phyloP scores from a whole-genome alignment of 257 asterid species.

The Striga asiatica region DNA sequence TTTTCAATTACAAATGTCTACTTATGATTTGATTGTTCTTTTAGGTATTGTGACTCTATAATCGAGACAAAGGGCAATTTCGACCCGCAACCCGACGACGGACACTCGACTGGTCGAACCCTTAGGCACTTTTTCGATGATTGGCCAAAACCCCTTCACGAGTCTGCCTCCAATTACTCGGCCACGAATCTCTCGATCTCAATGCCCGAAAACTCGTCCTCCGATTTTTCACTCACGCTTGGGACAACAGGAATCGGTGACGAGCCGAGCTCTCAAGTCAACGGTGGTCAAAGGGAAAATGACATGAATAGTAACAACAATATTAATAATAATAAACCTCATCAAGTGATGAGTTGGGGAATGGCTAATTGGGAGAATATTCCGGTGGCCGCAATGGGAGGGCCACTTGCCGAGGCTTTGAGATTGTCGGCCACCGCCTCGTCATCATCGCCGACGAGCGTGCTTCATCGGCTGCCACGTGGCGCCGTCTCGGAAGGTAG shows the following conservation, averaged over 20 bases:
- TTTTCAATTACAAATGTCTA: too few species aligned
- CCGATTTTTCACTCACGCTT: slow-evolving; percentile 70
- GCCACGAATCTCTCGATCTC: slow-evolving; percentile 54
- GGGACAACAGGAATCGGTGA: slow-evolving; percentile 42
- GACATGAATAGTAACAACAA: neutral
- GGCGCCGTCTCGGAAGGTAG: slow-evolving; percentile 30
- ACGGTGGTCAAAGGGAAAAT: slow-evolving; percentile 18
- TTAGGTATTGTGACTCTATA: slow-evolving; percentile 38
- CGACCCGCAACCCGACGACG: slow-evolving; percentile 24
- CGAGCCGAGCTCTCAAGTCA: slow-evolving; percentile 13
- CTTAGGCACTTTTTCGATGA: slow-evolving; percentile 74
- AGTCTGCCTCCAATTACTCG: slow-evolving; percentile 7
- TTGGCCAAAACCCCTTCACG: slow-evolving; percentile 60
- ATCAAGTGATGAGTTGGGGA: slow-evolving; percentile 31
- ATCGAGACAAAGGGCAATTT: slow-evolving; percentile 24
- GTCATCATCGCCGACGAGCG: slow-evolving; percentile 72
- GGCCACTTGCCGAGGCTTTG: slow-evolving; percentile 86
- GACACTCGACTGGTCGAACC: slow-evolving; percentile 24
- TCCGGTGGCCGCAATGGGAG: slow-evolving; percentile 51
- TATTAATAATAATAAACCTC: slow-evolving; percentile 9
- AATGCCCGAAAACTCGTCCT: slow-evolving; percentile 36
- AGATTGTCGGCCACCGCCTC: slow-evolving; percentile 51
- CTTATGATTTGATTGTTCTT: neutral
- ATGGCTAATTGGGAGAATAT: slow-evolving; percentile 32
- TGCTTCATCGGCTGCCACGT: slow-evolving; percentile 40